Evolutionary conservation across 768 basidiomycete genomes (phyloP).

Genomic region (Favolaschia claudopus): DNA sequence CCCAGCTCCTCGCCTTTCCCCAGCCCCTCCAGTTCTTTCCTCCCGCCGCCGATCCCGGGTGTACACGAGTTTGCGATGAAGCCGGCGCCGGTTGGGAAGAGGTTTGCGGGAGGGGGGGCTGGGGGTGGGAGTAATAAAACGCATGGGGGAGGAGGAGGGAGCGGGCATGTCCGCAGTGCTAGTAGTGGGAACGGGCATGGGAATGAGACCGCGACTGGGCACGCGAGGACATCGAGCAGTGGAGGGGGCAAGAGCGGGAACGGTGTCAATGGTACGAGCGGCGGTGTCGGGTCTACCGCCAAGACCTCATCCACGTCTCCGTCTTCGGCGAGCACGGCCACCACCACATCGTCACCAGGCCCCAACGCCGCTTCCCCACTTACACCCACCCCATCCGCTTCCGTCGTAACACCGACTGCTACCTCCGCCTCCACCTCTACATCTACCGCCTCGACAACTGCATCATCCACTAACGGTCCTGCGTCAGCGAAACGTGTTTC

Average conservation of each 20-base stretch:
- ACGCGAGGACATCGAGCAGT: too few species aligned
- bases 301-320: too few species aligned
- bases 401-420: neutral
- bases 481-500: conserved; percentile 19
- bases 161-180: too few species aligned
- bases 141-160: too few species aligned
- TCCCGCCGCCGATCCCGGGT: conserved; percentile 72
- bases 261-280: too few species aligned
- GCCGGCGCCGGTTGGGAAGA: conserved; percentile 41
- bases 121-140: too few species aligned
- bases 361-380: neutral
- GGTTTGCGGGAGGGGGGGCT: too few species aligned
- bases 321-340: neutral
- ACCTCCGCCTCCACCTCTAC: neutral
- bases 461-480: neutral
- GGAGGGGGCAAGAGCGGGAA: too few species aligned
- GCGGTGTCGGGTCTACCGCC: too few species aligned
- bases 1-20: conserved; percentile 60
- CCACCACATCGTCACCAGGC: neutral
- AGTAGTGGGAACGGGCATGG: too few species aligned
- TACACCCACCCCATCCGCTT: neutral
- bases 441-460: neutral
- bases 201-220: too few species aligned
- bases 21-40: conserved; percentile 71
- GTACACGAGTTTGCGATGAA: conserved; percentile 73